Evolutionary conservation across 2,329 filamentous ascomycete species (phyloP).

Genomic region (Corynespora cassiicola): DNA sequence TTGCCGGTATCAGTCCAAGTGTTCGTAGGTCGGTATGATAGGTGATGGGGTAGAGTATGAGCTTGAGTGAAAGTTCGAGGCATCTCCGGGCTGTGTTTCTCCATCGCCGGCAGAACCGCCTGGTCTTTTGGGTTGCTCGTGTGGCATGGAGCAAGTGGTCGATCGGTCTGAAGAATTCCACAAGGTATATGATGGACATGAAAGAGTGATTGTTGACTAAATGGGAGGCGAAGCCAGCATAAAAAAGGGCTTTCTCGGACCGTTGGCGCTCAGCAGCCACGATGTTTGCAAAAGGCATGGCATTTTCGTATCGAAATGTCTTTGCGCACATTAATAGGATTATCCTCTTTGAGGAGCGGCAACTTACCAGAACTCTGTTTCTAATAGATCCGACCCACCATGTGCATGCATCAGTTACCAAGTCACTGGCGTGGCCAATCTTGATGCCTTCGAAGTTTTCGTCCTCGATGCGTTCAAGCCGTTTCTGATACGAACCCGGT

Average conservation of each 20-base stretch:
- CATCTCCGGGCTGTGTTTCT: slow-evolving; percentile 26
- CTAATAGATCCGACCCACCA: slow-evolving; percentile 44
- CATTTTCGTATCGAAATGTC: slow-evolving; percentile 34
- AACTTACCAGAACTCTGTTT: slow-evolving; percentile 31
- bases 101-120: slow-evolving; percentile 26
- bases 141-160: slow-evolving; percentile 32
- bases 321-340: slow-evolving; percentile 6
- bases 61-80: slow-evolving; percentile 32
- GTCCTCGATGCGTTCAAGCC: slow-evolving; percentile 33
- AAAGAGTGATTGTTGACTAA: slow-evolving; percentile 26
- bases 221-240: slow-evolving; percentile 33
- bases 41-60: slow-evolving; percentile 39
- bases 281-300: slow-evolving; percentile 31
- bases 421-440: slow-evolving; percentile 28
- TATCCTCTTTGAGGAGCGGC: not conserved
- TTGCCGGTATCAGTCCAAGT: slow-evolving; percentile 34
- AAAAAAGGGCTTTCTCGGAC: slow-evolving; percentile 29
- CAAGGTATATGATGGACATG: slow-evolving; percentile 24
- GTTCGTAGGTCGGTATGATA: slow-evolving; percentile 39
- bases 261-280: slow-evolving; percentile 25
- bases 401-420: slow-evolving; percentile 35
- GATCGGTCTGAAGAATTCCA: slow-evolving; percentile 31
- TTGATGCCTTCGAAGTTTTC: slow-evolving; percentile 37
- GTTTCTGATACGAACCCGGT: slow-evolving; percentile 33
- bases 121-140: slow-evolving; percentile 25